Percentiles rank a stretch among this genome's conserved stretches.
Conservation (phyloP, 1,284 basidiomycete species). For the Puccinia novopanici region DNA sequence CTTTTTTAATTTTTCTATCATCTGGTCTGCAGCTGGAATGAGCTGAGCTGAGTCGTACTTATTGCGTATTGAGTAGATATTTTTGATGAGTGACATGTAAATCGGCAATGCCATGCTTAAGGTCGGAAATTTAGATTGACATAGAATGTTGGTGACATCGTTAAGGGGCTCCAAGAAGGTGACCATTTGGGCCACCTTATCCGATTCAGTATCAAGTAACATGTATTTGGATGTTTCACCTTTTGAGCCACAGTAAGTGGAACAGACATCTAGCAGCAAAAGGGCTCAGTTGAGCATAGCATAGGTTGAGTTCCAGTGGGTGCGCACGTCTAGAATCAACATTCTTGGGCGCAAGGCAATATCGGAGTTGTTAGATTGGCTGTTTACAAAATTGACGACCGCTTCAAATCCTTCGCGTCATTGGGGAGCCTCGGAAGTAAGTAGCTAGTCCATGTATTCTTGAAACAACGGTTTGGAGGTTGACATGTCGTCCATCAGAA, state of each 20-base stretch:
- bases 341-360: too few species aligned
- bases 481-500: background rate
- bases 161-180: slow-evolving; percentile 13
- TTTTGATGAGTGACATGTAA: slow-evolving; percentile 19
- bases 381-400: background rate
- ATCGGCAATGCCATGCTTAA: slow-evolving; percentile 4
- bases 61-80: background rate
- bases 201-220: background rate
- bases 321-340: too few species aligned
- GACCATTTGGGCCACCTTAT: background rate
- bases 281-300: slow-evolving; percentile 7
- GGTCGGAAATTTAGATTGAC: slow-evolving; percentile 37
- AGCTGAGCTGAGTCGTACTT: background rate
- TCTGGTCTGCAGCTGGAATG: background rate
- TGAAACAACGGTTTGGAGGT: background rate
- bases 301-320: too few species aligned
- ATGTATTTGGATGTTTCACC: background rate
- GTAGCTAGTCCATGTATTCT: background rate
- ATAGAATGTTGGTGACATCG: slow-evolving; percentile 12
- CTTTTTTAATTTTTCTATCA: slow-evolving; percentile 4
- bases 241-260: background rate
- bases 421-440: background rate
- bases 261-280: background rate
- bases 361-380: background rate
- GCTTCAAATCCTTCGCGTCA: background rate